Conservation (phyloP, 306 rosid genomes). For the Vigna mungo region DNA sequence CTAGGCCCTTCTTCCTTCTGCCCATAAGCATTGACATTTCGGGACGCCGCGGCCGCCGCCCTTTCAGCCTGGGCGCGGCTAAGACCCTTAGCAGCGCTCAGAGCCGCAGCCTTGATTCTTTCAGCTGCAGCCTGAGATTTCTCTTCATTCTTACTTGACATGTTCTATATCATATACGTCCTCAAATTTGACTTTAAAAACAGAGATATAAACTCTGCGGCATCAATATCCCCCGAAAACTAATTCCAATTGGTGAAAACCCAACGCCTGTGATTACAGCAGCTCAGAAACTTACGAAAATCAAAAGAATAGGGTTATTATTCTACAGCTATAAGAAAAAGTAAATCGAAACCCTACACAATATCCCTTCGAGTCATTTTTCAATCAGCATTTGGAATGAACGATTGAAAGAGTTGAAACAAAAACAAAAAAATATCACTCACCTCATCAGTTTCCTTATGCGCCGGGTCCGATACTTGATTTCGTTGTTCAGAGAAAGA, state of each 20-base stretch:
- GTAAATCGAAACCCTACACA: neutral
- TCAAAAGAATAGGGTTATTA: conserved; percentile 17
- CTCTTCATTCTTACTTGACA: conserved; percentile 98
- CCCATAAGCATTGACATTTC: conserved; percentile 98
- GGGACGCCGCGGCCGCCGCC: conserved; percentile 93
- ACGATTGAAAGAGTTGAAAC: neutral
- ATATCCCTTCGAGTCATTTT: neutral
- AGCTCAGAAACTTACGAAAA: neutral
- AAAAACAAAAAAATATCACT: neutral
- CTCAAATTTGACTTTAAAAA: neutral
- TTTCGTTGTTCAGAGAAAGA: neutral
- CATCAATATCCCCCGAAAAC: neutral
- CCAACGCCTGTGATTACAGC: conserved; percentile 31
- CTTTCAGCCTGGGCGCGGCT: conserved; percentile 99
- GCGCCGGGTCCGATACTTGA: neutral
- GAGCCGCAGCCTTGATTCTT: conserved; percentile 93
- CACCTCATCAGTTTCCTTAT: neutral
- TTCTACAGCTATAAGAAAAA: neutral
- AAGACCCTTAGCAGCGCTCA: conserved; percentile 95
- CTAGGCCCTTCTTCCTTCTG: conserved; percentile 99
- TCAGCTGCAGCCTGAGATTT: conserved; percentile 95
- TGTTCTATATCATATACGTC: conserved; percentile 43
- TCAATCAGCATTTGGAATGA: neutral
- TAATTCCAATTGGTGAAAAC: neutral
- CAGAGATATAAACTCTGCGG: conserved; percentile 24